These are phyloP conservation scores for Krasilnikovozyma curviuscula DNA, from an alignment of 768 basidiomycete genomes.

Conservation along the genomic window DNA sequence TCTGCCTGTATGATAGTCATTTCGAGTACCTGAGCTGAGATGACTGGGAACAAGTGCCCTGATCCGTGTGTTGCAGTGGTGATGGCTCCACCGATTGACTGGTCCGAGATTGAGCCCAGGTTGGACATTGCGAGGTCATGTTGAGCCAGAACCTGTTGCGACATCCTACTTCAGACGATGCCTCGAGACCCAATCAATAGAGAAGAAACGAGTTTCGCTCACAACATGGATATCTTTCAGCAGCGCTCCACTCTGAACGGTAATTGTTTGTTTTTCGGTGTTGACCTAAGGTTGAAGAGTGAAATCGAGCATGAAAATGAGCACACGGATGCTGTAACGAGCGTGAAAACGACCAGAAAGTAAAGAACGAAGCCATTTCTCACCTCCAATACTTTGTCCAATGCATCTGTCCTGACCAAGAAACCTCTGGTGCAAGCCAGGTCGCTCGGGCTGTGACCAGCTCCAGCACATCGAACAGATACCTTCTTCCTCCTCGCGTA, in stretches of 20 bases:
- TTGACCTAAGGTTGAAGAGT: slow-evolving; percentile 38
- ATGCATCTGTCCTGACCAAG: slow-evolving; percentile 58
- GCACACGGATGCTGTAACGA: neutral
- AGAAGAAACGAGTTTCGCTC: neutral
- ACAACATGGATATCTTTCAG: slow-evolving; percentile 10
- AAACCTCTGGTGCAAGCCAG: slow-evolving; percentile 73
- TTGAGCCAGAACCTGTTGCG: slow-evolving; percentile 43
- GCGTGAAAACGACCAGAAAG: neutral
- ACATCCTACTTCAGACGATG: slow-evolving; percentile 2
- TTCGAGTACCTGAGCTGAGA: slow-evolving; percentile 60
- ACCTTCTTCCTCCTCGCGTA: slow-evolving; percentile 54
- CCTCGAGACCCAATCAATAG: neutral
- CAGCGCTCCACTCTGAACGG: slow-evolving; percentile 52
- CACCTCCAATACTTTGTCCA: slow-evolving; percentile 61
- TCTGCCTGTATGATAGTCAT: slow-evolving; percentile 59
- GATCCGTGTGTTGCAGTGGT: slow-evolving; percentile 91
- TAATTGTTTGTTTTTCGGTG: slow-evolving; percentile 42
- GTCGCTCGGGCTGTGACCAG: slow-evolving; percentile 86
- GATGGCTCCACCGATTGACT: slow-evolving; percentile 77
- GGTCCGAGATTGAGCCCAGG: slow-evolving; percentile 90
- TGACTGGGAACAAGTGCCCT: slow-evolving; percentile 55
- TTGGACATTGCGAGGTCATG: slow-evolving; percentile 69
- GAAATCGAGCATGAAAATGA: neutral
- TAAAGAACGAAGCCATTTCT: slow-evolving; percentile 18
- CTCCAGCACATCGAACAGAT: slow-evolving; percentile 60